Evolutionary conservation across 1,284 basidiomycete genomes (phyloP).

Genomic region (Omphalotus olearius): DNA sequence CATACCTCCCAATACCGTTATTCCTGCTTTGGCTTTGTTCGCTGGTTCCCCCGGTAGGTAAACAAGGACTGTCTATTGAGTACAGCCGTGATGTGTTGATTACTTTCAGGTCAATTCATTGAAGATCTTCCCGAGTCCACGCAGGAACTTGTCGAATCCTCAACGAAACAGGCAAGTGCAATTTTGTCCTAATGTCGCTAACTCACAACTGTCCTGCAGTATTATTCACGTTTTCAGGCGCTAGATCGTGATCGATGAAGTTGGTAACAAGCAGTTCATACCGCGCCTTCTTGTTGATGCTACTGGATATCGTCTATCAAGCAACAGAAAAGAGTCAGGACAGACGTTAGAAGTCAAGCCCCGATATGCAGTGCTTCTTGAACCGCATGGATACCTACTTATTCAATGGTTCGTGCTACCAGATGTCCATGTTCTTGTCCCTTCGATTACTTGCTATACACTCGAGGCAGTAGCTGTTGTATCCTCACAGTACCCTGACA

Average conservation of each 20-base stretch:
- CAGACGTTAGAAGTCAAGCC: not conserved
- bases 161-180: conserved; percentile 55
- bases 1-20: conserved; percentile 88
- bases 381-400: not conserved
- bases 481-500: too few species aligned
- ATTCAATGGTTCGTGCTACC: too few species aligned
- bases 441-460: too few species aligned
- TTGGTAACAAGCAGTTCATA: not conserved
- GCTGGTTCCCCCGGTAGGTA: conserved; percentile 83
- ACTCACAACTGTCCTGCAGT: conserved; percentile 18
- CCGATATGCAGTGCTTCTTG: not conserved
- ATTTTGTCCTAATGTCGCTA: not conserved
- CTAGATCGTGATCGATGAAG: conserved; percentile 32
- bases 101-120: conserved; percentile 62
- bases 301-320: too few species aligned
- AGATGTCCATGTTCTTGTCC: too few species aligned
- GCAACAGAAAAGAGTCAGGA: not conserved
- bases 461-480: too few species aligned
- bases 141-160: conserved; percentile 75
- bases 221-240: conserved; percentile 64
- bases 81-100: not conserved
- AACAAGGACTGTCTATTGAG: not conserved
- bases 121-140: conserved; percentile 89
- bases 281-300: not conserved
- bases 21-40: conserved; percentile 86